Base-by-base conservation (phyloP, 164 flowering plant species). In the Paratinospora sagittata region DNA sequence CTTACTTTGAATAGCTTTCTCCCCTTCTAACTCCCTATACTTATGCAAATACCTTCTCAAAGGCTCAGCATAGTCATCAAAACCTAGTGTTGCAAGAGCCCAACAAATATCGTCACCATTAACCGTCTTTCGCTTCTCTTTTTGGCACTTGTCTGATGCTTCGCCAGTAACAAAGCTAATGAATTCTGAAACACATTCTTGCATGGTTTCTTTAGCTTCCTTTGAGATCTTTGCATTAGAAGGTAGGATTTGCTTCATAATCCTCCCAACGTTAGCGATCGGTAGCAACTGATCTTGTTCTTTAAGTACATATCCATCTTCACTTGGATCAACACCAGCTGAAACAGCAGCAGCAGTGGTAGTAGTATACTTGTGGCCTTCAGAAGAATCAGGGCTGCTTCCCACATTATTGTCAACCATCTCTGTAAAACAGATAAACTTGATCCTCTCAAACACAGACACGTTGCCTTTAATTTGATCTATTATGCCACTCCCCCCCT, bases 121-220 rank as follows among this genome's bases (percentile, higher is more conserved):
- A 33, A 89, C 86, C 3, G 92, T 88, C 90, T 90, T 90, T 33
- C 95, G 70, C 84, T 87, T 87, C 83, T 90, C 95, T 76, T 82
- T 85, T 67, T 81, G 84, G 68, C 95, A 90, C 82, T 80, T 84
- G 43, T 87, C 95, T 0, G 95, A 88, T 11, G 92, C 95, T 69
- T 90, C 95, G n/a, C 90, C 87, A 0, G 95, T 90, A 8, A 88
- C 95, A 73, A 90, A 90, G 78, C 90, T 87, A 19, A 90, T 87
- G 81, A 90, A 90, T 86, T 90, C 95, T 0, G 95, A 85, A 0
- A 82, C 95, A 75, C 95, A 90, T 66, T 90, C 95, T 65, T 90
- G 92, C 92, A 88, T 86, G 71, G 90, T 90, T 76, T 90, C 92
- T 70, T 90, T 90, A 3, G 86, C 95, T 75, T 90, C 95, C 72